Conservation (phyloP, 2,329 filamentous ascomycete genomes). For the Pseudogymnoascus sp. region DNA sequence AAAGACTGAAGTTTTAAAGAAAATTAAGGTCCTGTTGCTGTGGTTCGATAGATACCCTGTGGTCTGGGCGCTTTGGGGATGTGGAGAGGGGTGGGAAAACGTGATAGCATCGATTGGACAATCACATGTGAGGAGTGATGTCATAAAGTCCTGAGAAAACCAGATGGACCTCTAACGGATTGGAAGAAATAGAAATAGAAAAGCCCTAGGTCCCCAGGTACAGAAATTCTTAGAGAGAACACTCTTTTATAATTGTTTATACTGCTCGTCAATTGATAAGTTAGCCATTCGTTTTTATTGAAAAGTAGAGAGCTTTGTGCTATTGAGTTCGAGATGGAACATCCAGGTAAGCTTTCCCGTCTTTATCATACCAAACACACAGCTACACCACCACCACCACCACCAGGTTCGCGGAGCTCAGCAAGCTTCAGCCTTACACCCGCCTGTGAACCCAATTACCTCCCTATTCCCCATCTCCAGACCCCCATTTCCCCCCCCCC, state of each 20-base stretch:
- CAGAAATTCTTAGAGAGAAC: background rate
- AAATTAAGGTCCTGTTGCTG: background rate
- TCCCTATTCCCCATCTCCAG: background rate
- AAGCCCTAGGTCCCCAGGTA: background rate
- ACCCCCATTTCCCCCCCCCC: too few relatives aligned
- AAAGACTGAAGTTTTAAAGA: background rate
- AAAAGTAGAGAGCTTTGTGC: background rate
- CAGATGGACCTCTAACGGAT: background rate
- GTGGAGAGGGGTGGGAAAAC: background rate
- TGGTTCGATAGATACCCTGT: background rate
- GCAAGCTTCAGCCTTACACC: background rate
- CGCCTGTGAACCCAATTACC: too few relatives aligned
- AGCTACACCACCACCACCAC: background rate
- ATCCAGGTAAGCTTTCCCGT: background rate
- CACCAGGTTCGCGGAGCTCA: background rate
- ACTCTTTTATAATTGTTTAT: background rate
- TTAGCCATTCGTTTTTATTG: background rate
- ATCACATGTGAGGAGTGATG: slow-evolving; percentile 3
- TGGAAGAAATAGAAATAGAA: background rate
- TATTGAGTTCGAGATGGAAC: background rate
- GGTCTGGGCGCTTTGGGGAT: background rate
- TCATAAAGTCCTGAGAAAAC: background rate
- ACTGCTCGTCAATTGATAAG: background rate
- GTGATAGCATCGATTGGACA: background rate
- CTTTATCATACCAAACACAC: background rate